A percentile compares a stretch with the other conserved stretches of the same genome.
phyloP scores from a whole-genome alignment of 2,329 filamentous ascomycete genomes.

The Metarhizium robertsii region DNA sequence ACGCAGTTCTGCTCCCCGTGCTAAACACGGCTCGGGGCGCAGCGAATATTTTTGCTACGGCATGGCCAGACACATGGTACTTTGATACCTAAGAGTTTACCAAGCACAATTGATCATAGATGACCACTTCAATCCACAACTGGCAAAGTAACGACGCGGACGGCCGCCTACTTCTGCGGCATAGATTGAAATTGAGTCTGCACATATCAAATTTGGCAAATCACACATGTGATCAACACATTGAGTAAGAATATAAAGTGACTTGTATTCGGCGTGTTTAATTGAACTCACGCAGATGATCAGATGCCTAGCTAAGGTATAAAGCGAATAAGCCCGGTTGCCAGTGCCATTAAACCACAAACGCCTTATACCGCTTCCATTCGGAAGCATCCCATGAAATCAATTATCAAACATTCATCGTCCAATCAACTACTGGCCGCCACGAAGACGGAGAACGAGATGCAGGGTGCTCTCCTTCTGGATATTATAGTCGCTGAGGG shows the following conservation, averaged over 20 bases:
- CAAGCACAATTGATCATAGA: too few species aligned
- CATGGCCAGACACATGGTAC: too few species aligned
- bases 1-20: too few species aligned
- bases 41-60: too few species aligned
- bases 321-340: background rate
- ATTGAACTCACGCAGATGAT: background rate
- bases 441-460: constrained; percentile 81
- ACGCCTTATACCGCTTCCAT: constrained; percentile 1
- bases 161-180: too few species aligned
- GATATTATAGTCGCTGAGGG: constrained; percentile 88
- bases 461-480: constrained; percentile 89
- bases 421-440: constrained; percentile 42
- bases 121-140: too few species aligned
- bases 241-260: background rate
- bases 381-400: background rate
- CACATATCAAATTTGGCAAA: too few species aligned
- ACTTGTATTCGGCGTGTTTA: background rate
- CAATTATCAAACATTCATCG: background rate
- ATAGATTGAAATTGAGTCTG: too few species aligned
- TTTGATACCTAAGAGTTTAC: too few species aligned
- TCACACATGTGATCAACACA: too few species aligned
- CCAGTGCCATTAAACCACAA: background rate
- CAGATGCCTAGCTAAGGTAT: background rate
- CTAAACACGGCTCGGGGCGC: too few species aligned
- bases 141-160: too few species aligned